These are phyloP conservation scores for Phaeosphaeria sp. DNA, from an alignment of 2,329 filamentous ascomycete species.

Conservation along the genomic window DNA sequence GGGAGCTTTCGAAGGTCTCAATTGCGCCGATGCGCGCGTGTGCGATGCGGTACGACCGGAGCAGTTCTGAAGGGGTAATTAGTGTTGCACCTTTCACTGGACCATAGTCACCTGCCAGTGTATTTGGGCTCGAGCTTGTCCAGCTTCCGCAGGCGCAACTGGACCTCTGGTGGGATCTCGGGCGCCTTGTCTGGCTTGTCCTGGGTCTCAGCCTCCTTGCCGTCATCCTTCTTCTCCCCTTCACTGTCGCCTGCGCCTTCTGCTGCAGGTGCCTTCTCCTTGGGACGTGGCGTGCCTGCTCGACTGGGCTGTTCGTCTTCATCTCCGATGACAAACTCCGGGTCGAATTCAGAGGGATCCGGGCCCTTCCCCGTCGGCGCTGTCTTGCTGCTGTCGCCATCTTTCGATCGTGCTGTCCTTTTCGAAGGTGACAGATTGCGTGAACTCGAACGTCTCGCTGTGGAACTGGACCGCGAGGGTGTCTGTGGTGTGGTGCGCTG, in stretches of 20 bases:
- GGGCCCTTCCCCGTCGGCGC: slow-evolving; percentile 64
- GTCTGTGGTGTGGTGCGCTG: slow-evolving; percentile 56
- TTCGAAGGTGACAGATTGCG: slow-evolving; percentile 49
- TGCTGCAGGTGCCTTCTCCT: slow-evolving; percentile 46
- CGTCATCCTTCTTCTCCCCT: slow-evolving; percentile 43
- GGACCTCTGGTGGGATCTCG: slow-evolving; percentile 77
- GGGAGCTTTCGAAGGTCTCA: slow-evolving; percentile 88
- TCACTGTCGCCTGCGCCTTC: slow-evolving; percentile 30
- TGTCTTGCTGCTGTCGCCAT: slow-evolving; percentile 43
- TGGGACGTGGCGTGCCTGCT: slow-evolving; percentile 64
- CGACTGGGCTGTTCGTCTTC: slow-evolving; percentile 72
- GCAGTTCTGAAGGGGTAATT: slow-evolving; percentile 67
- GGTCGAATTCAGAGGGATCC: slow-evolving; percentile 87
- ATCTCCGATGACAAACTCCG: slow-evolving; percentile 86
- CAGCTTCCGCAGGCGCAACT: slow-evolving; percentile 79
- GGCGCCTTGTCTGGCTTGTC: slow-evolving; percentile 40
- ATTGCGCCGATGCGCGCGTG: slow-evolving; percentile 86
- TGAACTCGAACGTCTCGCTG: slow-evolving; percentile 55
- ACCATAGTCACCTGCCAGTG: slow-evolving; percentile 63
- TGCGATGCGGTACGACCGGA: slow-evolving; percentile 90
- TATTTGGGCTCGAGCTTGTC: slow-evolving; percentile 90
- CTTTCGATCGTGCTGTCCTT: slow-evolving; percentile 36
- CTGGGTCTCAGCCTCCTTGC: slow-evolving; percentile 34
- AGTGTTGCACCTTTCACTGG: slow-evolving; percentile 12
- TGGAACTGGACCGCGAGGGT: slow-evolving; percentile 53